Base-by-base conservation (phyloP, 2,329 filamentous ascomycete species). In the Aphanocladium album region DNA sequence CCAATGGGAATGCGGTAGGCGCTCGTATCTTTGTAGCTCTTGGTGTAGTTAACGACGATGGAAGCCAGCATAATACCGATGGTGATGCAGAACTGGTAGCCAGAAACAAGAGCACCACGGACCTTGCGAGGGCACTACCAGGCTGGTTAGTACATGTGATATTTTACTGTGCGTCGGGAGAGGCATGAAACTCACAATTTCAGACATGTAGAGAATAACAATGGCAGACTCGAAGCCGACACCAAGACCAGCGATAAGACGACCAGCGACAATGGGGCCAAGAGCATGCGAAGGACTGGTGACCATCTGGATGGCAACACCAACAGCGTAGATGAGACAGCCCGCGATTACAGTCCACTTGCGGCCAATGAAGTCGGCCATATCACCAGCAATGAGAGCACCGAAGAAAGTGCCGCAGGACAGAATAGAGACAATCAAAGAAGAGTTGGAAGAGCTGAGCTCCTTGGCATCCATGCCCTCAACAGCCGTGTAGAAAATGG, bases 141-240 rank as follows among this genome's bases (percentile, higher is more conserved):
- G 27, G 17, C 64, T 60, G 68, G 52, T 69, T 61, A 62, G 68
- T 62, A 53, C 9, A 30, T 30, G 30, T 30, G 5, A 9, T 30
- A 59, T 65, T 63, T 67, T 66, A 27, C 5, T 19, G 3, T 27
- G 43, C 33, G 1, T 25, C 55, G 19, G 58, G 16, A n/a, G 51
- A 25, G 6, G 16, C 5, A 16, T 30, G n/a, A 43, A n/a, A 75
- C 73, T 78, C 74, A 80, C 80, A 71, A 93, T 90, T 77, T 93
- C 90, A 53, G 88, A 91, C 90, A 95, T 93, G 83, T 95, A 93
- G 63, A 92, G 80, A 70, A 92, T 90, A 74, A 92, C 86, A 68
- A 91, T 86, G 68, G 89, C 88, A 9, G 88, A 91, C 67, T 90
- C 88, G 72, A 91, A 91, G 70, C 89, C 90, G 68, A 92, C 89